phyloP scores from a whole-genome alignment of 1,139 yeast genomes.

The Hansenula lynferdii region DNA sequence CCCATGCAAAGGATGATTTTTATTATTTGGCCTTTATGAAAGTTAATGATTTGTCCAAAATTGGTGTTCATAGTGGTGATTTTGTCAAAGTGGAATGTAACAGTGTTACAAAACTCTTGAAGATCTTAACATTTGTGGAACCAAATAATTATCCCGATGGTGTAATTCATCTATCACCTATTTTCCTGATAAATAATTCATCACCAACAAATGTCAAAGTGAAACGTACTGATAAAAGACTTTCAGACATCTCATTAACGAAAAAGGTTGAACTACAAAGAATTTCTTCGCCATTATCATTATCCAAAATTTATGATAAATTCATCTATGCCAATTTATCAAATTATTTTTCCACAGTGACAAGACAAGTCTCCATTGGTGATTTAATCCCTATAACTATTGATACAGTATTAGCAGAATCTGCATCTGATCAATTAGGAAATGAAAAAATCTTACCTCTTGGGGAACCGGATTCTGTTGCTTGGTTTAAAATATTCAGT shows the following conservation, averaged over 20 bases:
- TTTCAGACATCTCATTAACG: conserved; percentile 16
- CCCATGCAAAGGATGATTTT: conserved; percentile 30
- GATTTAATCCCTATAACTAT: conserved; percentile 76
- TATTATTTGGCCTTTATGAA: conserved; percentile 50
- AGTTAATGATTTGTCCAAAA: conserved; percentile 44
- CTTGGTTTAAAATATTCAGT: conserved; percentile 68
- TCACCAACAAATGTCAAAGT: conserved; percentile 31
- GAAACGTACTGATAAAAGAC: conserved; percentile 10
- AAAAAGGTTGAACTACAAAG: conserved; percentile 48
- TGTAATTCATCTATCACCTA: conserved; percentile 56
- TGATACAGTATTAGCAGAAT: conserved; percentile 63
- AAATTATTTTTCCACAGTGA: conserved; percentile 50
- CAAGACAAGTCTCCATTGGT: conserved; percentile 53
- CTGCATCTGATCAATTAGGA: conserved; percentile 33
- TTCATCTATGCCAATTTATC: conserved; percentile 62
- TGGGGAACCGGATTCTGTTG: conserved; percentile 69
- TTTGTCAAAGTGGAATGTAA: conserved; percentile 37
- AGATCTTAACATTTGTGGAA: conserved; percentile 57
- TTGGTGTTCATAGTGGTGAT: conserved; percentile 72
- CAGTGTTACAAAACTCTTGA: conserved; percentile 29
- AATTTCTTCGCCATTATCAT: conserved; percentile 64
- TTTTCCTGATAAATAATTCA: conserved; percentile 49
- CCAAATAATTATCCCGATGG: conserved; percentile 45
- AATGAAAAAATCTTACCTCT: conserved; percentile 35
- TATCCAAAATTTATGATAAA: conserved; percentile 62